These are phyloP conservation scores for Podospora australis DNA, from an alignment of 495 filamentous ascomycete genomes.

Conservation along the genomic window DNA sequence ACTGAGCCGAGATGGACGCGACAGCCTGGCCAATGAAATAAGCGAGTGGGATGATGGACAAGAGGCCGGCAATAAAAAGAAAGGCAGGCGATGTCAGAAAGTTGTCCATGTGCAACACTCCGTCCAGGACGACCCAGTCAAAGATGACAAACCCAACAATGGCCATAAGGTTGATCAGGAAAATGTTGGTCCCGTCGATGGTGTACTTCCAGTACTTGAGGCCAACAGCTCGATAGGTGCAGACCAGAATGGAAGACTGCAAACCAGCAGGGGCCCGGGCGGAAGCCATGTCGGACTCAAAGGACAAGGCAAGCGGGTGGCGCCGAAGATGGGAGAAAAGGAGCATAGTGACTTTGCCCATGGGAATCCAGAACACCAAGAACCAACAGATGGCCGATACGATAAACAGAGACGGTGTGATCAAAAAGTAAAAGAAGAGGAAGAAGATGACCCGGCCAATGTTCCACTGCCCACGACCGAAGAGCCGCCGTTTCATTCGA, in stretches of 20 bases:
- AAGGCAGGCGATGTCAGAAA: constrained; percentile 73
- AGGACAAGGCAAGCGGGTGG: constrained; percentile 86
- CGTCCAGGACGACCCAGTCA: constrained; percentile 74
- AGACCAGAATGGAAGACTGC: constrained; percentile 83
- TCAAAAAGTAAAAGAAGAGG: constrained; percentile 88
- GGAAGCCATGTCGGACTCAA: constrained; percentile 77
- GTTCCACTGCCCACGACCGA: constrained; percentile 95
- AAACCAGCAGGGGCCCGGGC: constrained; percentile 60
- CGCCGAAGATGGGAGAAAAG: constrained; percentile 87
- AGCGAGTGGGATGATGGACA: constrained; percentile 93
- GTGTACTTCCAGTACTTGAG: constrained; percentile 99
- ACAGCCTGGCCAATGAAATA: constrained; percentile 99
- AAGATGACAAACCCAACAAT: constrained; percentile 88
- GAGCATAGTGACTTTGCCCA: constrained; percentile 90
- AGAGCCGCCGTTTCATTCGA: constrained; percentile 78
- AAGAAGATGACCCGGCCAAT: constrained; percentile 93
- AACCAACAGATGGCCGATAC: constrained; percentile 91
- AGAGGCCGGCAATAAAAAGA: constrained; percentile 75
- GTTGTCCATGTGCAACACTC: constrained; percentile 58
- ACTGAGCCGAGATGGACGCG: constrained; percentile 97
- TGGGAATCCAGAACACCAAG: constrained; percentile 95
- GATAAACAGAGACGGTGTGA: constrained; percentile 81
- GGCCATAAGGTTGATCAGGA: constrained; percentile 91
- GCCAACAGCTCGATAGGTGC: constrained; percentile 94
- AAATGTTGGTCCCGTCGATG: constrained; percentile 96